Evolutionary conservation across 768 basidiomycete species (phyloP).

Genomic region (Nidularia pulvinata): DNA sequence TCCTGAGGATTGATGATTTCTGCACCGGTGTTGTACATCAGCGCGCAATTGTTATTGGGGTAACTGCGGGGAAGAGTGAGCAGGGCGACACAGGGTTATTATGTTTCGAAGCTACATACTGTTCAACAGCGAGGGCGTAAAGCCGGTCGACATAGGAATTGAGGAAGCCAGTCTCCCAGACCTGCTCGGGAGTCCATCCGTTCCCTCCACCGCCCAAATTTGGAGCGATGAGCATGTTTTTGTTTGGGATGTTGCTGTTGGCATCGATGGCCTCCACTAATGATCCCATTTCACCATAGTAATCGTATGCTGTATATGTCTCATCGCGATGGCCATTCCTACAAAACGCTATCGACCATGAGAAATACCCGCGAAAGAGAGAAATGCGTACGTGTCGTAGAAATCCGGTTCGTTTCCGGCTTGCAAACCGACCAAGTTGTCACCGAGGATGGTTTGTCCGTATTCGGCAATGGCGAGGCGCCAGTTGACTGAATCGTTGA

Average conservation of each 20-base stretch:
- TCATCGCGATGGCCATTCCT: conserved; percentile 31
- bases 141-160: conserved; percentile 37
- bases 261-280: conserved; percentile 18
- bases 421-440: conserved; percentile 63
- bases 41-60: conserved; percentile 59
- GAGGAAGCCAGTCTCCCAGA: conserved; percentile 53
- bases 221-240: conserved; percentile 55
- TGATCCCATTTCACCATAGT: conserved; percentile 35
- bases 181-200: conserved; percentile 42
- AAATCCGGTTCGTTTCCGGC: conserved; percentile 83
- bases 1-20: conserved; percentile 35
- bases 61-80: conserved; percentile 17
- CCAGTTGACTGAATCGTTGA: conserved; percentile 62
- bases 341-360: neutral
- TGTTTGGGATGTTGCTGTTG: conserved; percentile 17
- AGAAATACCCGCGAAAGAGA: conserved; percentile 1
- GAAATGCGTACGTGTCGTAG: conserved; percentile 37
- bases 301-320: conserved; percentile 36
- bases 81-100: too few relatives aligned
- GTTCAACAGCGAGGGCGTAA: conserved; percentile 52
- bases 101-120: conserved; percentile 28
- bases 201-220: conserved; percentile 41
- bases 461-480: conserved; percentile 53
- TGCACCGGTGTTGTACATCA: conserved; percentile 40
- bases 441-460: conserved; percentile 62